A percentile compares a stretch with the other conserved stretches of the same genome.
These are phyloP conservation scores for Termitomyces sp. DNA, from an alignment of 768 basidiomycete species.

Conservation along the genomic window DNA sequence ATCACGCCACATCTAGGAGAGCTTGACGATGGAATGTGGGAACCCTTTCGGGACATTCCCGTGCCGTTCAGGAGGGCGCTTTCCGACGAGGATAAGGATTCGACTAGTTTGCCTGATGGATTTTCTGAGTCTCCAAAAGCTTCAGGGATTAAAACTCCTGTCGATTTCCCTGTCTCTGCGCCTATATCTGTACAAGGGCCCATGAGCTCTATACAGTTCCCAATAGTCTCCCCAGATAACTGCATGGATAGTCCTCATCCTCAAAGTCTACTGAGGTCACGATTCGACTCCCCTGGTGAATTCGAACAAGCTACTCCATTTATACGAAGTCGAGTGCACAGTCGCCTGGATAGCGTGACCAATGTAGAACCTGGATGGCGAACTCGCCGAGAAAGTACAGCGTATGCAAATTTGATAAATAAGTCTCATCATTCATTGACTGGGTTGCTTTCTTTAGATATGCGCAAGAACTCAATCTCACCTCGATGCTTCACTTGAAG, in stretches of 20 bases:
- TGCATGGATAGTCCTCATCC: conserved; percentile 53
- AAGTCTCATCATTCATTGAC: not conserved
- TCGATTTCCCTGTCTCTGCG: conserved; percentile 53
- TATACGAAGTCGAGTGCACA: conserved; percentile 80
- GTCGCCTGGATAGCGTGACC: conserved; percentile 57
- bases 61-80: conserved; percentile 75
- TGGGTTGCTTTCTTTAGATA: conserved; percentile 48
- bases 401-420: conserved; percentile 46
- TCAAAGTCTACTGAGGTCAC: conserved; percentile 44
- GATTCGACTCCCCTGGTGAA: conserved; percentile 72
- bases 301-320: conserved; percentile 72
- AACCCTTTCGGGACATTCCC: conserved; percentile 47
- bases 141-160: conserved; percentile 43
- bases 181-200: conserved; percentile 48
- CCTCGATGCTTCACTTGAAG: conserved; percentile 86
- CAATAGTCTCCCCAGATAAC: conserved; percentile 72
- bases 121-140: conserved; percentile 42
- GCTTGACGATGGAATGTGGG: conserved; percentile 41
- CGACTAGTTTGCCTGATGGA: conserved; percentile 32
- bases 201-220: conserved; percentile 77
- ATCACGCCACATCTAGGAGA: conserved; percentile 40
- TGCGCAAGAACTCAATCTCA: conserved; percentile 76
- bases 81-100: conserved; percentile 71
- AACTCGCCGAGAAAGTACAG: conserved; percentile 82
- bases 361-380: conserved; percentile 76